Evolutionary conservation across 805 yeast genomes (phyloP), one percentile per base, ranked within the genome.

Genomic region (Metschnikowia chrysomelidarum): DNA sequence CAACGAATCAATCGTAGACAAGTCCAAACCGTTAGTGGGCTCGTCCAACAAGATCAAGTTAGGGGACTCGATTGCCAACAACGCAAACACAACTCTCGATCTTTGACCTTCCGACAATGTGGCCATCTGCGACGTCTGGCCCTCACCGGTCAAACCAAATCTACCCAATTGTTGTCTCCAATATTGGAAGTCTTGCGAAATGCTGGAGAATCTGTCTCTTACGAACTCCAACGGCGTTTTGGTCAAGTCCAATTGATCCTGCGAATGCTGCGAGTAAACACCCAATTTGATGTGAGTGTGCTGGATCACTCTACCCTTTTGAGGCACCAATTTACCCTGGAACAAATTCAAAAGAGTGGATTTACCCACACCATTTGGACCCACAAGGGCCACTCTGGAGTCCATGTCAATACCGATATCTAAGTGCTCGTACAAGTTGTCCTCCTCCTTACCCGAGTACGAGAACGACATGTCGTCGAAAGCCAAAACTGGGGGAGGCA

Each of bases 401-500:
- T 93, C 98, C 98, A 93, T 93, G 73, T 93, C 98, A 41, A 93
- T 89, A 82, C 98, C 98, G 53, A 93, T 93, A 61, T 88, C 91
- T 60, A 93, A 76, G 62, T 86, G 67, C 60, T 85, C 87, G 69
- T 93, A 93, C 57, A 93, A 74, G 67, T 88, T 83, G 67, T 93
- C 81, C 67, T 87, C 96, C 31, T 74, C 64, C 19, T 77, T 77
- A 53, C 84, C 91, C 52, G 86, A 85, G 69, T 93, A 93, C 14
- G 97, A 73, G 67, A 93, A 93, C 15, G 95, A 80, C 59, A 93
- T 94, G 55, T 83, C 89, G 64, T 91, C 98, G 61, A 93, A 93
- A 6, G 98, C 87, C 64, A 93, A 73, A 34, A 93, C 98, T 62
- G 98, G 98, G 47, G 98, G 98, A 46, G 98, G 98, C 54, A 93